These are phyloP conservation scores for Penicillium dipodomyicola DNA, from an alignment of 495 filamentous ascomycete species.

Conservation along the genomic window DNA sequence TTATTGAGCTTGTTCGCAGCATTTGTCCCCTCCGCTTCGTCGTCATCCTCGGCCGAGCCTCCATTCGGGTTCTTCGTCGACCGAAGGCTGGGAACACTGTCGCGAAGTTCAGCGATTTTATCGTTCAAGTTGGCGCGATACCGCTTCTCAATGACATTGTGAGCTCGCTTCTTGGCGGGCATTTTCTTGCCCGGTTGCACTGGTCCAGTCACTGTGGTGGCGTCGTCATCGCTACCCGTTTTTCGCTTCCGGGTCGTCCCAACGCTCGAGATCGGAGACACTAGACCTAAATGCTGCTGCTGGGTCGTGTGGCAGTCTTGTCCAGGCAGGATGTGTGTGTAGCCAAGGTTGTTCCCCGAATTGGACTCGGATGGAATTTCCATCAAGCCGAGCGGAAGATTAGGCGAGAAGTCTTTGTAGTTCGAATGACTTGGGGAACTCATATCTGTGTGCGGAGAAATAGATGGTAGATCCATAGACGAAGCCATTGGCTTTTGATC, in stretches of 20 bases:
- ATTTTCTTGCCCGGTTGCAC: constrained; percentile 54
- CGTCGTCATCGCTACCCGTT: constrained; percentile 43
- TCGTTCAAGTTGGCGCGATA: constrained; percentile 96
- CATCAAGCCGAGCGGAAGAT: constrained; percentile 37
- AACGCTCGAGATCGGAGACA: constrained; percentile 35
- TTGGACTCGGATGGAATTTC: constrained; percentile 29
- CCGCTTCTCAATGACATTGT: constrained; percentile 96
- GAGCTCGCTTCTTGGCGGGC: constrained; percentile 88
- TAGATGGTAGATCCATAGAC: constrained; percentile 28
- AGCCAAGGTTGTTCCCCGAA: constrained; percentile 8
- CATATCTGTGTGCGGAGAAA: constrained; percentile 31
- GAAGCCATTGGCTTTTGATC: constrained; percentile 25
- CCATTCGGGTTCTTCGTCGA: constrained; percentile 65
- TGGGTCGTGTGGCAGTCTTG: constrained; percentile 11
- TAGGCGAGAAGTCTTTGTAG: constrained; percentile 32
- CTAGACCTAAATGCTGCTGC: constrained; percentile 20
- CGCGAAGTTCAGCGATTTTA: constrained; percentile 87
- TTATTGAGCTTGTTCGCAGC: constrained; percentile 93
- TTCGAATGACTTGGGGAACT: constrained; percentile 29
- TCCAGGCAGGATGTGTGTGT: neutral
- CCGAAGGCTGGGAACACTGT: constrained; percentile 83
- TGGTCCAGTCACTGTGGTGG: constrained; percentile 32
- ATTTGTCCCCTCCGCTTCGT: constrained; percentile 74
- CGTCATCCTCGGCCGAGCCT: constrained; percentile 66
- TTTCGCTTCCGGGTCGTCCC: constrained; percentile 41